Base-by-base conservation (phyloP, 2,329 filamentous ascomycete species). In the Neocatenulostroma microsporum region DNA sequence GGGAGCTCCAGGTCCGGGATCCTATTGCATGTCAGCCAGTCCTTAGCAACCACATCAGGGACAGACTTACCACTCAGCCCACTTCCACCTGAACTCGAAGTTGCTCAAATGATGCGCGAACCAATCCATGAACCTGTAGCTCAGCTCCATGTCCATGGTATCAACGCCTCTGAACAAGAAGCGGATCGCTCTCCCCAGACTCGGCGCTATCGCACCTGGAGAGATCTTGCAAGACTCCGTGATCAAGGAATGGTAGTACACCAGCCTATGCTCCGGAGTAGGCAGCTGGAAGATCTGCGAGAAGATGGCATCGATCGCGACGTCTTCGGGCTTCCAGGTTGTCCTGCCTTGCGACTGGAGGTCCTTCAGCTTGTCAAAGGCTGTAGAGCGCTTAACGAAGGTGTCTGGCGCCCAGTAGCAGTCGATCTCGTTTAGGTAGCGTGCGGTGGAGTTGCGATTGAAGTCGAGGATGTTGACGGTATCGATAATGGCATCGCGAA, bases 31-130 rank as follows among this genome's bases (percentile, higher is more conserved):
- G 29, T 21, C 24, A 41, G 48, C 45, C 27, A 40, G 42, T 37
- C 6, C 10, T 19, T 2, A 19, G 3, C 20, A n/a, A 55, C 48
- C 52, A 49, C 9, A 27, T 17, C 14, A 27, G 10, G 14, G 5
- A 7, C 20, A n/a, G 15, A 63, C 70, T 51, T 61, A 77, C 91
- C 91, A 98, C 65, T 98, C 91, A 12, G 83, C 81, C 91, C 91
- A 98, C 64, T 96, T 96, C 91, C 91, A 98, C 8, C 91, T 91
- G 60, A 96, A 98, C 36, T 94, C 91, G 58, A 98, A 98, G 66
- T 98, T 98, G 66, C 88, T 95, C 48, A 98, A 67, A 66, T 98
- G 91, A 60, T 98, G 91, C 13, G 89, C 77, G 57, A 98, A 98
- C 91, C 91, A 98, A 60, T 96, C 89, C 57, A 94, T 71, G 64